A percentile compares a stretch with the other conserved stretches of the same genome.
Conservation (phyloP, 306 rosid genomes). For the Astragalus membranaceus region DNA sequence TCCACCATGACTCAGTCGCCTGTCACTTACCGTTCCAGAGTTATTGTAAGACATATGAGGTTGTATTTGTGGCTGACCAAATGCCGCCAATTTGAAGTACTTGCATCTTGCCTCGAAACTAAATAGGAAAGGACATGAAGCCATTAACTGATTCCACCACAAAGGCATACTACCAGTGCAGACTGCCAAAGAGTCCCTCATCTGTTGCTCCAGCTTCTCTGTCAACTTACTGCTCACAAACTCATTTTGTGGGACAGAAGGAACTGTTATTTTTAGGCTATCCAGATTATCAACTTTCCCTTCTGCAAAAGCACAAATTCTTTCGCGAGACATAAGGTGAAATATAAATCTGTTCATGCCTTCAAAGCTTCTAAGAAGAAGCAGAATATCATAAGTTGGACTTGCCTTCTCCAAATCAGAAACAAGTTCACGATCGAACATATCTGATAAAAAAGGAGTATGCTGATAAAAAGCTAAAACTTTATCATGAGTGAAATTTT, state of each 20-base stretch:
- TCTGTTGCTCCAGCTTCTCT: conserved; percentile 93
- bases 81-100: conserved; percentile 78
- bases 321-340: conserved; percentile 73
- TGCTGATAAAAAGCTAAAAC: conserved; percentile 36
- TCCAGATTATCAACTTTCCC: conserved; percentile 68
- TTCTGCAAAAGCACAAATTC: conserved; percentile 77
- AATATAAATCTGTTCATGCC: conserved; percentile 58
- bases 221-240: conserved; percentile 84
- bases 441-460: conserved; percentile 55
- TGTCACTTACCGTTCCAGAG: conserved; percentile 40
- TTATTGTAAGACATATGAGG: conserved; percentile 43
- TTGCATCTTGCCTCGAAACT: conserved; percentile 91
- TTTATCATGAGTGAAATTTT: conserved; percentile 30
- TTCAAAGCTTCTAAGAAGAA: conserved; percentile 81
- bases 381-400: conserved; percentile 58
- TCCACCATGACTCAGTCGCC: conserved; percentile 45
- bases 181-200: conserved; percentile 74
- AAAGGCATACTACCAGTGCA: conserved; percentile 79
- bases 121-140: conserved; percentile 75
- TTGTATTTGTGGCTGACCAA: conserved; percentile 49
- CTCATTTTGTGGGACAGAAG: conserved; percentile 66
- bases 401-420: conserved; percentile 72
- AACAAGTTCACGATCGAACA: conserved; percentile 58
- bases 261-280: conserved; percentile 41
- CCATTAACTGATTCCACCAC: conserved; percentile 79